Evolutionary conservation across 2,329 filamentous ascomycete species (phyloP), one percentile per base, ranked within the genome.

Genomic region (Beauveria sp.): DNA sequence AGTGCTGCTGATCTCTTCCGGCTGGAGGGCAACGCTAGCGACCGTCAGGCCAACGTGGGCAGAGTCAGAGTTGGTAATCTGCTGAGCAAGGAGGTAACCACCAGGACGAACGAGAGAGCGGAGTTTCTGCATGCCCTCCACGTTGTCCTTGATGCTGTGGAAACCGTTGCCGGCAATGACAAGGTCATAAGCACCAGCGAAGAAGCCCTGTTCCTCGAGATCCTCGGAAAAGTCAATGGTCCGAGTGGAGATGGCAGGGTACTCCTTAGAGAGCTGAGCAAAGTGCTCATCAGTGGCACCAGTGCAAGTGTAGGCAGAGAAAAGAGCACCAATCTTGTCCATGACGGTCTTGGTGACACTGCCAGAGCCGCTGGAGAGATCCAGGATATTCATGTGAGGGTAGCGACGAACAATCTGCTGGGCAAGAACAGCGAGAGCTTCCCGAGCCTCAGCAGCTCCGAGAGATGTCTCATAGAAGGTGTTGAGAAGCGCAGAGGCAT

Each of bases 231-330:
- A 52, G 53, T 64, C 60, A 22, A 64, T 50, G 24, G 60, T 50
- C 50, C 53, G 60, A 51, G 46, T 60, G 20, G 46, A 52, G 26
- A 57, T 62, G 40, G 38, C 43, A 18, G 42, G 45, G 50, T 52
- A 42, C n/a, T 50, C 45, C 45, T 57, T 52, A 40, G 63, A 42
- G 18, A 51, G 38, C n/a, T 57, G 46, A 7, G 53, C 47, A 34
- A 64, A 64, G 46, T 58, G 49, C 46, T 60, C 63, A 18, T 58
- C 42, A 14, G 63, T 60, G 26, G 58, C 55, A 18, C 47, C 57
- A n/a, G 63, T 60, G 30, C 54, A 62, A 12, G 63, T 64, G 49
- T 64, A 64, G n/a, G 63, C 62, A 18, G 56, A 45, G 52, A 52
- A 60, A 6, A 54, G 51, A 16, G 45, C 38, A 8, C 56, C 60